Evolutionary conservation across 1,139 yeast genomes (phyloP).

Genomic region (Kurtzmaniella quercitrusa): DNA sequence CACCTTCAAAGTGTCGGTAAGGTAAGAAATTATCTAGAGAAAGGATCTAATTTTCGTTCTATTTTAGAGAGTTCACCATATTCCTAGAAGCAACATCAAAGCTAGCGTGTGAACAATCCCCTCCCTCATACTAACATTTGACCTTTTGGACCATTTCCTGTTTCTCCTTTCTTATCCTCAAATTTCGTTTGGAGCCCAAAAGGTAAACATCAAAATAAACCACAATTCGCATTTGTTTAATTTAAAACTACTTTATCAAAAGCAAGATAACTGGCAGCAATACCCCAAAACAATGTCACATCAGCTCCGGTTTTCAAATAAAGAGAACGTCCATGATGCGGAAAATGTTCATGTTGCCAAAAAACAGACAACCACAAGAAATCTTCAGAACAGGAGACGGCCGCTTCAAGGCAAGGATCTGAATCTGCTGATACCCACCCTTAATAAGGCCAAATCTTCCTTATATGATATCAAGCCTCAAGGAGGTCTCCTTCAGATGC

Average conservation of each 20-base stretch:
- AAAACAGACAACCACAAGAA: conserved; percentile 5
- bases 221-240: neutral
- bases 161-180: neutral
- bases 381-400: conserved; percentile 20
- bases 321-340: conserved; percentile 12
- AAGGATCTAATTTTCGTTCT: no score
- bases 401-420: conserved; percentile 51
- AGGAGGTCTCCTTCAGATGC: conserved; percentile 13
- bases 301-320: conserved; percentile 8
- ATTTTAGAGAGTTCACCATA: no score
- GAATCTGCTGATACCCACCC: conserved; percentile 26
- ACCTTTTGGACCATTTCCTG: neutral
- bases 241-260: neutral
- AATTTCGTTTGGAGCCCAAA: neutral
- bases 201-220: neutral
- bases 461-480: conserved; percentile 11
- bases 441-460: conserved; percentile 33
- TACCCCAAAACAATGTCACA: conserved; percentile 3
- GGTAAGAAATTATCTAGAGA: no score
- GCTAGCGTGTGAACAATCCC: no score
- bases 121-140: neutral
- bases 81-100: no score
- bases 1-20: no score
- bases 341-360: conserved; percentile 3
- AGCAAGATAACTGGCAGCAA: neutral